Percentiles rank a stretch among this genome's conserved stretches.
These are phyloP conservation scores for Rutidosis leptorrhynchoides DNA, from an alignment of 129 eudicot species.

Conservation along the genomic window DNA sequence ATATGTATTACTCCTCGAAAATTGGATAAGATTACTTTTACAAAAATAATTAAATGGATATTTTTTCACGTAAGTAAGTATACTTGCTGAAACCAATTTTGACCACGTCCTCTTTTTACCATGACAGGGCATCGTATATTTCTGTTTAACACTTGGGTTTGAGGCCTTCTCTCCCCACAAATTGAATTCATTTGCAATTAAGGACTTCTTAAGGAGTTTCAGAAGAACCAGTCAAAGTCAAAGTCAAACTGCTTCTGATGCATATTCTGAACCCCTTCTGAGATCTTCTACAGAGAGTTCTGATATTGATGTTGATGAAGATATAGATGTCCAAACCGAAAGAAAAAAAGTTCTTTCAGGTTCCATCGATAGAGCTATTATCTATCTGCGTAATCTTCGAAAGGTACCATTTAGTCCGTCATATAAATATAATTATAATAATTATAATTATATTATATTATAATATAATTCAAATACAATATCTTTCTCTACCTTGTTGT, in stretches of 20 bases:
- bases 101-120: conserved; percentile 11
- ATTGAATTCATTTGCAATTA: conserved; percentile 30
- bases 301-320: conserved; percentile 58
- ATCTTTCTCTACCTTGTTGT: conserved; percentile 11
- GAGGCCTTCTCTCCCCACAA: conserved; percentile 63
- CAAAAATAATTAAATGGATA: neutral
- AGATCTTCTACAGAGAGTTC: conserved; percentile 43
- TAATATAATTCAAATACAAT: conserved; percentile 5
- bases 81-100: conserved; percentile 12
- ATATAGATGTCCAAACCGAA: conserved; percentile 80
- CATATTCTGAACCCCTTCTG: conserved; percentile 73
- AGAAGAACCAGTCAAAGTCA: conserved; percentile 27
- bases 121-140: conserved; percentile 67
- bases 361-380: conserved; percentile 67
- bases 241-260: conserved; percentile 23
- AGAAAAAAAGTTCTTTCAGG: conserved; percentile 85
- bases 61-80: neutral
- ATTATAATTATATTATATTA: too few relatives aligned
- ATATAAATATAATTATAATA: too few relatives aligned
- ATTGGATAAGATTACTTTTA: neutral
- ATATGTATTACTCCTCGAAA: neutral
- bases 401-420: conserved; percentile 47
- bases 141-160: conserved; percentile 72
- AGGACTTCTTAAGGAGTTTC: conserved; percentile 41
- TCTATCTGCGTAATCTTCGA: conserved; percentile 76